Percentiles rank a stretch among this genome's conserved stretches.
Evolutionary conservation across 2,329 filamentous ascomycete genomes (phyloP).

Genomic region (Epichloe coenophiala): DNA sequence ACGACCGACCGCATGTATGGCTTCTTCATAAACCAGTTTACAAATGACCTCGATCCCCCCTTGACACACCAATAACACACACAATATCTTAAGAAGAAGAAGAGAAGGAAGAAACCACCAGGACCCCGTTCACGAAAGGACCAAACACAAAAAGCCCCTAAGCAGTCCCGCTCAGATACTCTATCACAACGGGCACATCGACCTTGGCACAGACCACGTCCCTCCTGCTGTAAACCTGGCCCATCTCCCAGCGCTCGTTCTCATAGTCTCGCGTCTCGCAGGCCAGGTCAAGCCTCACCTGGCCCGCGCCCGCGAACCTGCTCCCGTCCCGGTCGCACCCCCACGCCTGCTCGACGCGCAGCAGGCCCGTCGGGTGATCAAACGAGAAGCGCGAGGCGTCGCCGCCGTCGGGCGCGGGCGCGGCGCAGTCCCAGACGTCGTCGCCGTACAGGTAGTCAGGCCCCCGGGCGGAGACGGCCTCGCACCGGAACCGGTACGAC

Average conservation of each 20-base stretch:
- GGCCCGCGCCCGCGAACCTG: neutral
- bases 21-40: no score
- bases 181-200: neutral
- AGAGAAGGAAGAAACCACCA: no score
- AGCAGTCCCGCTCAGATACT: neutral
- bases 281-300: neutral
- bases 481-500: neutral
- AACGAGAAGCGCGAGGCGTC: neutral
- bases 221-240: neutral
- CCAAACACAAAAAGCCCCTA: neutral
- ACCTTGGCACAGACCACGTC: neutral
- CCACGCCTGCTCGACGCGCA: constrained; percentile 1
- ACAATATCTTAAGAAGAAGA: no score
- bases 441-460: neutral
- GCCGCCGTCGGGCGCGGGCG: neutral
- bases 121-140: no score
- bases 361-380: neutral
- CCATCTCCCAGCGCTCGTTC: neutral
- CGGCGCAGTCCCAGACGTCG: neutral
- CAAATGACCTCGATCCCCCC: no score
- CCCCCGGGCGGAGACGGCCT: neutral
- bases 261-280: neutral
- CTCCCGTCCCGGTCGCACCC: neutral
- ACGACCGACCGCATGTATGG: no score
- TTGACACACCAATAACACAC: no score